These are phyloP conservation scores for Gracilaria gracilis DNA, from an alignment of 23 red algal genomes.

Conservation along the genomic window DNA sequence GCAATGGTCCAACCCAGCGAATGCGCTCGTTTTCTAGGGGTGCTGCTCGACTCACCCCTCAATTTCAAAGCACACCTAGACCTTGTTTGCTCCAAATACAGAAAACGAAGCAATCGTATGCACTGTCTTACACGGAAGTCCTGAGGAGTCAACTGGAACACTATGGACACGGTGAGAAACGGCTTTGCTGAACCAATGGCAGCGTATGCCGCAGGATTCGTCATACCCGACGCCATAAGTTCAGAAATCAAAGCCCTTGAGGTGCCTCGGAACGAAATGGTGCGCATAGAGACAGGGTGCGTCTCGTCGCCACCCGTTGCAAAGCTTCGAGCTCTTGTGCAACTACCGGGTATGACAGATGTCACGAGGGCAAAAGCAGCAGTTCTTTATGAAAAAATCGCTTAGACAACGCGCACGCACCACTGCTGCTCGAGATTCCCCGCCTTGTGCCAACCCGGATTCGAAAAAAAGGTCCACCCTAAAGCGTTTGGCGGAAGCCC, in stretches of 20 bases:
- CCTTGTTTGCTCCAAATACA: background rate
- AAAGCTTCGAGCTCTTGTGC: background rate
- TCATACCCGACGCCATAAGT: too few relatives aligned
- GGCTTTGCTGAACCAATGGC: too few relatives aligned
- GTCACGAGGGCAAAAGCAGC: background rate
- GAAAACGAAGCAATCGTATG: background rate
- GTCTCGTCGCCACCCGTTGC: too few relatives aligned
- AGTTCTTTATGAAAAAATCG: background rate
- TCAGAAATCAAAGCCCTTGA: background rate
- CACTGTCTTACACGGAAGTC: background rate
- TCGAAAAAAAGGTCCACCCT: too few relatives aligned
- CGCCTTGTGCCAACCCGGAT: too few relatives aligned
- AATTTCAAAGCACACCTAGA: background rate
- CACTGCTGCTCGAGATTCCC: background rate
- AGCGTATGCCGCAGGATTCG: too few relatives aligned
- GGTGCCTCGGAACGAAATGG: background rate
- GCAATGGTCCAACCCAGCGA: background rate
- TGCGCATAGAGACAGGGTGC: background rate
- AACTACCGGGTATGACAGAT: background rate
- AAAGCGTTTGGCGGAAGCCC: background rate
- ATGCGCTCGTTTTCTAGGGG: background rate
- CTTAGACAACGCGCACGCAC: background rate
- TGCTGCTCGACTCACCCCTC: background rate
- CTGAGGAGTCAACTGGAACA: background rate
- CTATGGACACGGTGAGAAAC: too few relatives aligned